Base-by-base conservation (phyloP, 495 filamentous ascomycete species). In the Talaromyces ruber region DNA sequence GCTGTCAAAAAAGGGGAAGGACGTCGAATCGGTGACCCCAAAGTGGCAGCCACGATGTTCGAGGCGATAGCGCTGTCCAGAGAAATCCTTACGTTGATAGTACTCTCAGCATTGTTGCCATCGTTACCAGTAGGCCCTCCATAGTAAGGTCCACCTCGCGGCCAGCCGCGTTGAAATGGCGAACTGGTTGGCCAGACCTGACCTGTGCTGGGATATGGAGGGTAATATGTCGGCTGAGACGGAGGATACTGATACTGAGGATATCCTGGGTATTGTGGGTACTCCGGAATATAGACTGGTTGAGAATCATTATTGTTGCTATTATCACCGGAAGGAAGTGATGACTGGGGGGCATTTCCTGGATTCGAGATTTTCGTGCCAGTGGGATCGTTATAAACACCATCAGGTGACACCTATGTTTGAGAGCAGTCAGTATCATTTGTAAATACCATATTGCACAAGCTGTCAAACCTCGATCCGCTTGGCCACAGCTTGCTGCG, bases 391-490 rank as follows among this genome's bases (percentile, higher is more conserved):
- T 62, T 62, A 28, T 55, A 57, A 18, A 62, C 60, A 25, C 60
- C 60, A 11, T 62, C 60, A 39, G 60, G 60, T 4, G 60, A 62
- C 16, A 60, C 47, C 59, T 60, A 50, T 22, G 22, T n/a, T n/a
- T n/a, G n/a, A n/a, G 8, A 18, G 24, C 9, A 18, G 39, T 60
- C 18, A 53, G 25, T 7, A 60, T 14, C 12, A 7, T 50, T 26
- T 52, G n/a, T n/a, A n/a, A n/a, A n/a, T n/a, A n/a, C n/a, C n/a
- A n/a, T n/a, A n/a, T n/a, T n/a, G n/a, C n/a, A n/a, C n/a, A n/a
- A n/a, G n/a, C n/a, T n/a, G n/a, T n/a, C n/a, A n/a, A n/a, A n/a
- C n/a, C n/a, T n/a, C n/a, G n/a, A n/a, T n/a, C n/a, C n/a, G n/a
- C n/a, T n/a, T n/a, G n/a, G n/a, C n/a, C n/a, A n/a, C n/a, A n/a